phyloP scores from a whole-genome alignment of 306 rosid genomes.

The Cercis canadensis region DNA sequence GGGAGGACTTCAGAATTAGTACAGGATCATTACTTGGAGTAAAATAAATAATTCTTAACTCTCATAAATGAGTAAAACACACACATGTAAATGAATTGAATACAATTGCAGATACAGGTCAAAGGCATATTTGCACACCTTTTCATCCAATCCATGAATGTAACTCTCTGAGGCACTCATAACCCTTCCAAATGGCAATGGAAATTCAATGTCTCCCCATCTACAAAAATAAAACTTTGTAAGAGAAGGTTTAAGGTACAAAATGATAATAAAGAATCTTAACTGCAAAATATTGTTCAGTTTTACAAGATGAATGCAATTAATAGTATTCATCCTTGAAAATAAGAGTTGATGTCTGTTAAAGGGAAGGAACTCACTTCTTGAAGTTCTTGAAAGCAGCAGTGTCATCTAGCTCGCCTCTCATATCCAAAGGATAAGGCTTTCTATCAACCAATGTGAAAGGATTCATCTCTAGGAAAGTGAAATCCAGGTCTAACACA shows the following conservation, averaged over 20 bases:
- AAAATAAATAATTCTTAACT: too few relatives aligned
- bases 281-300: slow-evolving; percentile 6
- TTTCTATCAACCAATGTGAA: slow-evolving; percentile 85
- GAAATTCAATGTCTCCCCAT: slow-evolving; percentile 89
- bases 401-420: slow-evolving; percentile 97
- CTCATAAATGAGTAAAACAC: not conserved
- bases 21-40: not conserved
- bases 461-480: slow-evolving; percentile 98
- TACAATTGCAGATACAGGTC: slow-evolving; percentile 11
- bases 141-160: slow-evolving; percentile 89
- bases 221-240: slow-evolving; percentile 51
- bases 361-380: slow-evolving; percentile 56
- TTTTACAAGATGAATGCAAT: slow-evolving; percentile 17
- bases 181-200: slow-evolving; percentile 96
- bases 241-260: slow-evolving; percentile 25
- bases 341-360: slow-evolving; percentile 21
- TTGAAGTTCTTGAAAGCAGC: slow-evolving; percentile 98
- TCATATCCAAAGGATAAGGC: slow-evolving; percentile 99
- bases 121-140: slow-evolving; percentile 57
- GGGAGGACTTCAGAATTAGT: not conserved
- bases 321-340: slow-evolving; percentile 2
- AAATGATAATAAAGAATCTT: slow-evolving; percentile 17
- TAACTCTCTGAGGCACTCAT: slow-evolving; percentile 83
- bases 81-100: slow-evolving; percentile 13
- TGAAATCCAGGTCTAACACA: slow-evolving; percentile 88